Evolutionary conservation across 2,329 filamentous ascomycete species (phyloP).

Genomic region (Colletotrichum coccodes): DNA sequence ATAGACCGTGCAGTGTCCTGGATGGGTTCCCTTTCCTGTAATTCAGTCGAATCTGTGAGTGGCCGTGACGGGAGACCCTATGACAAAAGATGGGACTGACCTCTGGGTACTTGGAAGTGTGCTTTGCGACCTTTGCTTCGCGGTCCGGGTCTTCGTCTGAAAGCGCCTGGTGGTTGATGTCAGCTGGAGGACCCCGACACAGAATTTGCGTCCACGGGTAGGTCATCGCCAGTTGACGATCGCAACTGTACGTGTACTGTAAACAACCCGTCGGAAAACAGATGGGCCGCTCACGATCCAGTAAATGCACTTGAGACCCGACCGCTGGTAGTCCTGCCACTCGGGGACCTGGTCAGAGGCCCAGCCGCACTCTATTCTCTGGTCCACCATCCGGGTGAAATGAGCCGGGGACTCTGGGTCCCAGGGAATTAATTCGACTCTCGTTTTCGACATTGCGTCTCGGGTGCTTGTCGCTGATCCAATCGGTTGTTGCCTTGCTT

Average conservation of each 20-base stretch:
- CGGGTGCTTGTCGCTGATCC: background rate
- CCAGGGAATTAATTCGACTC: slow-evolving; percentile 38
- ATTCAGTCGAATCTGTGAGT: no score
- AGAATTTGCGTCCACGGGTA: background rate
- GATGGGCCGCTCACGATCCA: slow-evolving; percentile 31
- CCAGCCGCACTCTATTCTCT: slow-evolving; percentile 41
- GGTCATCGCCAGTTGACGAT: no score
- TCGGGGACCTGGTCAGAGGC: slow-evolving; percentile 29
- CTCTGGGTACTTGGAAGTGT: slow-evolving; percentile 35
- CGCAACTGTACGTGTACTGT: no score
- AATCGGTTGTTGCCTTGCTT: no score
- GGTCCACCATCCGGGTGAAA: slow-evolving; percentile 35
- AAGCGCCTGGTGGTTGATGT: slow-evolving; percentile 32
- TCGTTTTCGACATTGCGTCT: slow-evolving; percentile 1
- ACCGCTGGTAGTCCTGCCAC: slow-evolving; percentile 36
- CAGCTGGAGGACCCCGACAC: background rate
- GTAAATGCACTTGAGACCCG: slow-evolving; percentile 35
- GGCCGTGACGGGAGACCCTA: no score
- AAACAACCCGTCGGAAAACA: background rate
- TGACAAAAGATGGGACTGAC: slow-evolving; percentile 11
- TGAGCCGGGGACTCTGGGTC: slow-evolving; percentile 38
- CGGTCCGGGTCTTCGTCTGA: slow-evolving; percentile 16
- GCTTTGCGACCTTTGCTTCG: slow-evolving; percentile 34
- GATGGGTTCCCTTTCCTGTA: slow-evolving; percentile 34
- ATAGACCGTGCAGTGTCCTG: slow-evolving; percentile 27